A percentile compares a stretch with the other conserved stretches of the same genome.
Conservation (phyloP, 163 green algal species). For the Coccomyxa subellipsoidea region DNA sequence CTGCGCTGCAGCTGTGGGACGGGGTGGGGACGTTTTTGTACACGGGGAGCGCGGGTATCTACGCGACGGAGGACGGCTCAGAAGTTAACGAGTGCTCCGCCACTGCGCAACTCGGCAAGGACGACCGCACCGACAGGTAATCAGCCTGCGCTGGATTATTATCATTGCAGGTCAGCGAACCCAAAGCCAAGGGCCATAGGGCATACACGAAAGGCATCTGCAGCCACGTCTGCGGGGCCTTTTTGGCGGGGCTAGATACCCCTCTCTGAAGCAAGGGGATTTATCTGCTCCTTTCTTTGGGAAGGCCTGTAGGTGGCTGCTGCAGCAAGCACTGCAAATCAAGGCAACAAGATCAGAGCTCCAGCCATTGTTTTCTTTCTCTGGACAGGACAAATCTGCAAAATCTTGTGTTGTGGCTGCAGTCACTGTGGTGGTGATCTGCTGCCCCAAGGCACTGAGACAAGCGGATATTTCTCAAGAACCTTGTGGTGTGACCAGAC, state of each 20-base stretch:
- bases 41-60: constrained; percentile 84
- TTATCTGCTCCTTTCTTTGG: background rate
- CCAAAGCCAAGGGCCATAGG: too few relatives aligned
- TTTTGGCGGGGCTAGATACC: background rate
- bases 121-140: constrained; percentile 50
- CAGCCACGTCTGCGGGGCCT: too few relatives aligned
- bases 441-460: background rate
- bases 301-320: background rate
- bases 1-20: constrained; percentile 76
- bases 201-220: too few relatives aligned
- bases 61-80: constrained; percentile 63
- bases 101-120: constrained; percentile 50
- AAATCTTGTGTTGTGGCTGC: too few relatives aligned
- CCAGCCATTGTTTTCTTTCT: too few relatives aligned
- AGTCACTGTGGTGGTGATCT: too few relatives aligned
- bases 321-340: too few relatives aligned
- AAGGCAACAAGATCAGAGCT: too few relatives aligned
- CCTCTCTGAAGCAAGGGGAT: background rate
- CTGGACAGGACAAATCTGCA: too few relatives aligned
- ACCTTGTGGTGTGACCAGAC: background rate
- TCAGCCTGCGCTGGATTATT: too few relatives aligned
- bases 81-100: constrained; percentile 56
- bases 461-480: background rate
- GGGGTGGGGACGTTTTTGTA: constrained; percentile 74
- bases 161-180: too few relatives aligned